Evolutionary conservation across 805 yeast genomes (phyloP).

Genomic region (Kodamaea nitidulidarum): DNA sequence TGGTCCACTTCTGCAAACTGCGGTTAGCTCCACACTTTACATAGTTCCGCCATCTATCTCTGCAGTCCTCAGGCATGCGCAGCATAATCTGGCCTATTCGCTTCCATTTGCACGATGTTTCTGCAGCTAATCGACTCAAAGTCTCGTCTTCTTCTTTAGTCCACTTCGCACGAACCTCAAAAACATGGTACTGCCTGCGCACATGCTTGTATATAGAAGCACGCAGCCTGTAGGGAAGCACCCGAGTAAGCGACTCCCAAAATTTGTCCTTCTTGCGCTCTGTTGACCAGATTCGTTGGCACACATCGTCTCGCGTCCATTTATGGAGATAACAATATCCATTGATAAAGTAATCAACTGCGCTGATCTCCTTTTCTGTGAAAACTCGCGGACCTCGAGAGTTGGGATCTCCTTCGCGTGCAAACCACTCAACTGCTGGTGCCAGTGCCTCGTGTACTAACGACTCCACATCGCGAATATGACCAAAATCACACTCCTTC

Average conservation of each 20-base stretch:
- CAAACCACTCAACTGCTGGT: constrained; percentile 35
- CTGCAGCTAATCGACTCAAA: constrained; percentile 57
- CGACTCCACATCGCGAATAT: constrained; percentile 27
- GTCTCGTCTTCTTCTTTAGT: constrained; percentile 72
- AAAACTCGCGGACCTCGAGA: constrained; percentile 42
- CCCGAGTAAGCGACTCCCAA: constrained; percentile 80
- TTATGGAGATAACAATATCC: constrained; percentile 64
- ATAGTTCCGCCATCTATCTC: constrained; percentile 95
- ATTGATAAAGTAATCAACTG: constrained; percentile 67
- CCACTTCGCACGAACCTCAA: constrained; percentile 89
- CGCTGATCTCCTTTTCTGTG: constrained; percentile 59
- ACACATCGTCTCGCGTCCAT: constrained; percentile 62
- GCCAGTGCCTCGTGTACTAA: constrained; percentile 34
- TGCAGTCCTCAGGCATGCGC: constrained; percentile 96
- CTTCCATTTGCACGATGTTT: constrained; percentile 84
- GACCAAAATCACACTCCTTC: constrained; percentile 18
- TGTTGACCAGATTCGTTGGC: constrained; percentile 83
- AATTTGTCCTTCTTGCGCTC: constrained; percentile 83
- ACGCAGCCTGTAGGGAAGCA: constrained; percentile 78
- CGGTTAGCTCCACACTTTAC: constrained; percentile 84
- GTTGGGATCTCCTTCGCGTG: constrained; percentile 20
- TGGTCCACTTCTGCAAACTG: constrained; percentile 74
- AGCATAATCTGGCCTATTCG: constrained; percentile 73
- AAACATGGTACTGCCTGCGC: constrained; percentile 82
- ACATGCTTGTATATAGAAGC: constrained; percentile 93